phyloP scores from a whole-genome alignment of 2,329 filamentous ascomycete species.

The Orbilia blumenaviensis region DNA sequence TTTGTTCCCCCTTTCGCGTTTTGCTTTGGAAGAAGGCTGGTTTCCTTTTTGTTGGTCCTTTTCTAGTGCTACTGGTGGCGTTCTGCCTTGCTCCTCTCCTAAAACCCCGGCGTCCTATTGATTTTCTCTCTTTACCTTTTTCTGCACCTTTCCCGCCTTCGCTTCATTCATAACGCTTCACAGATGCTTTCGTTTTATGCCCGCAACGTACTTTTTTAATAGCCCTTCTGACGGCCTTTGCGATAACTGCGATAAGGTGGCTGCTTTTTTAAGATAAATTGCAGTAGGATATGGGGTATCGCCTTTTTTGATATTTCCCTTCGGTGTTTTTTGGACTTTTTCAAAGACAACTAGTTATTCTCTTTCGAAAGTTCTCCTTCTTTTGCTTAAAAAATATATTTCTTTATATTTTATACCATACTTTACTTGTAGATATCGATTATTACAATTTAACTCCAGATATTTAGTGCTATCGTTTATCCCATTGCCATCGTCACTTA shows the following conservation, averaged over 20 bases:
- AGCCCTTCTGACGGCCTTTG: not conserved
- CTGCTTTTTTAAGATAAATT: not conserved
- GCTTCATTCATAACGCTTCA: not conserved
- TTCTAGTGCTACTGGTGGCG: not conserved
- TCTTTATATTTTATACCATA: not conserved
- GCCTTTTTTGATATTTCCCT: not conserved
- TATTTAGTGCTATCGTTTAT: too few relatives aligned
- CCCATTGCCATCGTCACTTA: too few relatives aligned
- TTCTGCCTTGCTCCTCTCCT: not conserved
- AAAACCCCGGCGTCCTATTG: not conserved
- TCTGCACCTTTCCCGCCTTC: not conserved
- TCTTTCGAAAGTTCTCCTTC: not conserved
- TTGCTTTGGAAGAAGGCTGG: not conserved
- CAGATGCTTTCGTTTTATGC: not conserved
- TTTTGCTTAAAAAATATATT: not conserved
- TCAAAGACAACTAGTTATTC: not conserved
- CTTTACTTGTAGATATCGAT: conserved; percentile 5
- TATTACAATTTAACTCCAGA: not conserved
- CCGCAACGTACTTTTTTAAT: not conserved
- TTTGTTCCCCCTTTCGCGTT: not conserved
- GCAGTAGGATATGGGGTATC: not conserved
- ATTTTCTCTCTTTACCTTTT: not conserved
- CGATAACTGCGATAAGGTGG: not conserved
- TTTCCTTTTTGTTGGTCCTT: not conserved
- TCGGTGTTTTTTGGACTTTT: not conserved